Base-by-base conservation (phyloP, 495 filamentous ascomycete species). In the Podospora tetraspora region DNA sequence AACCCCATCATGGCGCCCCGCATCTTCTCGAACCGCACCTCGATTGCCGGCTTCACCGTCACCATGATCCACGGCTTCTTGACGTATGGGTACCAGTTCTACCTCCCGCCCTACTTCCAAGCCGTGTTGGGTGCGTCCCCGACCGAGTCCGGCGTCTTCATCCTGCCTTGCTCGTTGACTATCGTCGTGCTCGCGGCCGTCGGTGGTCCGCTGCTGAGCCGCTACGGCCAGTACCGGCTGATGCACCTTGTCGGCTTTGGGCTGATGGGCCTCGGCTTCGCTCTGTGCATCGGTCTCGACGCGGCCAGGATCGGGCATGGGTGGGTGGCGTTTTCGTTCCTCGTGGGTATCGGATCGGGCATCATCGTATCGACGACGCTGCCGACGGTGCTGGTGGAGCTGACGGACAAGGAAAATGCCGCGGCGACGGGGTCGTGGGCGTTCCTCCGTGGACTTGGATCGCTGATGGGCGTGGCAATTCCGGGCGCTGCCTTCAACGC, bases 91-190 rank as follows among this genome's bases (percentile, higher is more conserved):
- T 76, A 75, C 29, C 73, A 76, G 34, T 84, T 80, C 70, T 86
- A 85, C 71, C 71, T 84, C 0, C 80, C 83, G 0, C 73, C 85
- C 2, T 86, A 83, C 71, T 85, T 85, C 75, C 82, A 84, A 58
- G 73, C 74, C 2, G 74, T 84, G 8, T 72, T 79, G 2, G 69
- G 70, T 0, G 69, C 70, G 7, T 73, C 74, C 3, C 74, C 82
- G 5, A 70, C 70, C n/a, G 66, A 76, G 30, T 79, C 83, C 0
- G 84, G 83, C 1, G 70, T 85, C 5, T 52, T 77, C n/a, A 73
- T 83, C 43, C 72, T 86, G 2, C 81, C 83, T 12, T 76, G 84
- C 61, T 75, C 84, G 24, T 67, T 85, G 59, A 78, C 76, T 2
- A 72, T 80, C 12, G 59, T 81, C 19, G 63, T 78, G 9, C 52